A percentile compares a stretch with the other conserved stretches of the same genome.
Conservation (phyloP, 495 filamentous ascomycete species). For the Xylaria curta region DNA sequence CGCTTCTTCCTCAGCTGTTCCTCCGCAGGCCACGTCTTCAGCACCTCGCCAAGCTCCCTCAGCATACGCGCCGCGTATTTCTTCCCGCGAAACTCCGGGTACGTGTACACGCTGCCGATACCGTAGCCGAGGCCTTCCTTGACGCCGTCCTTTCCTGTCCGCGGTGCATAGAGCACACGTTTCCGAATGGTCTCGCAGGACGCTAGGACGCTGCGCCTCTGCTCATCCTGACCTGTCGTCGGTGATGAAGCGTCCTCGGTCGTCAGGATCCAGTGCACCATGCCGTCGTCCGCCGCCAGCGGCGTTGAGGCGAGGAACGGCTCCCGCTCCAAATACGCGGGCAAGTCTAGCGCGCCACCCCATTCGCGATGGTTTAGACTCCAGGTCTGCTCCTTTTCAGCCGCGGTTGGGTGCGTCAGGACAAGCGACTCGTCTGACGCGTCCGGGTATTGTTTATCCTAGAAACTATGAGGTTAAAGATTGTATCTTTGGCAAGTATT, state of each 20-base stretch:
- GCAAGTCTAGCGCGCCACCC: constrained; percentile 68
- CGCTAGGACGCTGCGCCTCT: constrained; percentile 68
- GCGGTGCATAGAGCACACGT: constrained; percentile 60
- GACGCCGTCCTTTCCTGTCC: constrained; percentile 43
- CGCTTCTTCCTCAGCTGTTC: constrained; percentile 12
- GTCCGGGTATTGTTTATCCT: constrained; percentile 54
- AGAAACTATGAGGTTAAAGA: background rate
- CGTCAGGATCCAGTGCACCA: constrained; percentile 88
- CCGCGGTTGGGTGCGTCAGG: constrained; percentile 70
- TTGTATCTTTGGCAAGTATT: background rate
- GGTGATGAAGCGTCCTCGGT: background rate
- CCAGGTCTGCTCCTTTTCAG: constrained; percentile 69
- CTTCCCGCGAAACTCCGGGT: constrained; percentile 70
- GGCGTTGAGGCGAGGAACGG: constrained; percentile 68
- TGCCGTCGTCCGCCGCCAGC: constrained; percentile 72
- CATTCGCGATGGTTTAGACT: constrained; percentile 73
- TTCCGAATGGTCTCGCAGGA: constrained; percentile 88
- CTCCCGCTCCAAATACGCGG: constrained; percentile 82
- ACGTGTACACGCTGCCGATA: constrained; percentile 86
- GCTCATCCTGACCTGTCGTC: constrained; percentile 9
- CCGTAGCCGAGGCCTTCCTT: constrained; percentile 76
- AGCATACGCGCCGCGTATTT: constrained; percentile 78
- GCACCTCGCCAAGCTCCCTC: constrained; percentile 48
- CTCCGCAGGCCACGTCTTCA: constrained; percentile 44
- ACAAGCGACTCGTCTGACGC: constrained; percentile 65